Evolutionary conservation across 148 eudicot genomes (phyloP).

Genomic region (Rhododendron molle): DNA sequence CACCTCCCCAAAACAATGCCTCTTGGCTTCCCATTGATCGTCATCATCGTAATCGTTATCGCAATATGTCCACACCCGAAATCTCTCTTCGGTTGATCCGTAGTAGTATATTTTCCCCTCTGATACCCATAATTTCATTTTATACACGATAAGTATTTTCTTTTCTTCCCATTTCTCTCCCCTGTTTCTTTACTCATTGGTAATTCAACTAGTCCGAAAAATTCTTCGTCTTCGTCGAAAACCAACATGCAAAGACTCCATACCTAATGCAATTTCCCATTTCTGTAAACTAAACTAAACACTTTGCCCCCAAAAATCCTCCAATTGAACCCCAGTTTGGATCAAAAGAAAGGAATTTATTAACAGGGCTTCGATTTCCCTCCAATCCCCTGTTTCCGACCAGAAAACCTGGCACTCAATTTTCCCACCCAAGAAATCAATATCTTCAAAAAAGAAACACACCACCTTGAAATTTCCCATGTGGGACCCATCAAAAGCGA

Average conservation of each 20-base stretch:
- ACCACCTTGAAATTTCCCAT: slow-evolving; percentile 7
- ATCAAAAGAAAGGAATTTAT: background rate
- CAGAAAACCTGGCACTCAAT: slow-evolving; percentile 7
- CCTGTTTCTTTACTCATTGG: too few relatives aligned
- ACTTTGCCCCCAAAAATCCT: background rate
- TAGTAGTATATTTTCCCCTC: too few relatives aligned
- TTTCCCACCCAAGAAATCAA: background rate
- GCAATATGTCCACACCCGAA: background rate
- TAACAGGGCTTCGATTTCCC: background rate
- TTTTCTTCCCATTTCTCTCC: too few relatives aligned
- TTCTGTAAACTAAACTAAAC: background rate
- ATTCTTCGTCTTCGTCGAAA: slow-evolving; percentile 2
- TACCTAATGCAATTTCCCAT: background rate
- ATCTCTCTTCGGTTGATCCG: background rate
- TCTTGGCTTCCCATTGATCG: background rate
- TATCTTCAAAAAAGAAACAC: background rate
- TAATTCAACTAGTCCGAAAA: too few relatives aligned
- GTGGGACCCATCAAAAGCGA: slow-evolving; percentile 1
- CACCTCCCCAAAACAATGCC: background rate
- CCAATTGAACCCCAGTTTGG: background rate
- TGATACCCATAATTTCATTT: too few relatives aligned
- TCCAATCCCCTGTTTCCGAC: slow-evolving; percentile 2
- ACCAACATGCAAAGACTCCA: slow-evolving; percentile 18
- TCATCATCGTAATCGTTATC: background rate
- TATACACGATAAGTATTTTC: too few relatives aligned